Evolutionary conservation across 192 early-diverging fungal species (phyloP), one percentile per base, ranked within the genome.

Genomic region (Backusella australiensis): DNA sequence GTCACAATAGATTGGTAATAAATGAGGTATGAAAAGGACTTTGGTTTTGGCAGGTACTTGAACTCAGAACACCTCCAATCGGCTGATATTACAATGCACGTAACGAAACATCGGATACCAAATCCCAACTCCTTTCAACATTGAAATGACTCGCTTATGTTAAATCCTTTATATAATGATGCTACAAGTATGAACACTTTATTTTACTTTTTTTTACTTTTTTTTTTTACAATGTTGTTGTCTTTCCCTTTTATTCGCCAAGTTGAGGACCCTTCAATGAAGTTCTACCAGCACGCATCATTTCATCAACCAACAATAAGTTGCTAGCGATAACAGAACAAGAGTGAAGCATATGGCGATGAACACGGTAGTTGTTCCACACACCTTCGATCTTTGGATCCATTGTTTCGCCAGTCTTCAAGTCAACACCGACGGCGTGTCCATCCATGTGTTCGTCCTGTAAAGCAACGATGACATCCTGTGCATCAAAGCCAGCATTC

Each of bases 301-400:
- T 97, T 85, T 98, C 97, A 86, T 99, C 98, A 1, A 99, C 97
- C 29, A 99, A 87, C 74, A 99, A 87, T 81, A 99, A 90, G 86
- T 99, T 99, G 77, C 93, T 94, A 4, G 96, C 96, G 85, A 99
- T 98, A n/a, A 98, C 97, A 52, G 98, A 89, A 74, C 94, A 96
- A 78, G 95, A 97, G 82, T 98, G 94, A 69, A 99, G 87, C 94
- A 98, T 92, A 82, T 98, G 95, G 39, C 96, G 89, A 74, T 96
- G 87, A 53, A 99, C 98, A 52, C 97, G 93, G 89, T 98, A 98
- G 88, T 99, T 99, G 83, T 99, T 96, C 94, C 94, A 98, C 72
- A 99, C 95, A 59, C 98, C 98, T 81, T 98, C 95, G 46, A 91
- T 81, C 66, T 89, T 83, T 1, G 98, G 98, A 76, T 99, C 96